These are phyloP conservation scores for Penicillium egyptiacum DNA, from an alignment of 495 filamentous ascomycete genomes.

Conservation along the genomic window DNA sequence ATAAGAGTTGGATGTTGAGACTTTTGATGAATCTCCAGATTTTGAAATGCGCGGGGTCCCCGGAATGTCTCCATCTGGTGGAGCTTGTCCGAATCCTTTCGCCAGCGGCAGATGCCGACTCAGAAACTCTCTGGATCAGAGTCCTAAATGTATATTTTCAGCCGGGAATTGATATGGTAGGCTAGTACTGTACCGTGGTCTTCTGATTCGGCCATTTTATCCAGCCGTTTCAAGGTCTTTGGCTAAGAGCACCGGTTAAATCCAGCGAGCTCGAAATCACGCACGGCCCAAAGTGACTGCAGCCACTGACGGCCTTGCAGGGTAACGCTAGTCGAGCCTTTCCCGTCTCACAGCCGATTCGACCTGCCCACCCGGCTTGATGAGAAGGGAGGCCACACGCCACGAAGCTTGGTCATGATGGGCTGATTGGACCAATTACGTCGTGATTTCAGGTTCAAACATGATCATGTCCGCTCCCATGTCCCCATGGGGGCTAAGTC, in stretches of 20 bases:
- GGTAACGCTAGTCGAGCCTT: slow-evolving; percentile 6
- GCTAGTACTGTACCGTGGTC: neutral
- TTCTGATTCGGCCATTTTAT: neutral
- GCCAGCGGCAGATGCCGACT: neutral
- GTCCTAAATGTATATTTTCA: neutral
- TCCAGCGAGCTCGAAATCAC: neutral
- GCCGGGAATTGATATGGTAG: neutral
- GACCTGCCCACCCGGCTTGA: neutral
- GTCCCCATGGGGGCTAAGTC: slow-evolving; percentile 20
- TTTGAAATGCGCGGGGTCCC: slow-evolving; percentile 15
- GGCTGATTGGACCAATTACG: slow-evolving; percentile 5
- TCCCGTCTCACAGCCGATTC: slow-evolving; percentile 5
- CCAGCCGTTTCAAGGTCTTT: neutral
- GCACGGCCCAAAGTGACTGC: slow-evolving; percentile 3
- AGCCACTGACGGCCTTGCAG: slow-evolving; percentile 3
- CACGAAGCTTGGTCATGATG: slow-evolving; percentile 13
- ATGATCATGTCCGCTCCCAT: neutral
- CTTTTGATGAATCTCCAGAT: slow-evolving; percentile 1
- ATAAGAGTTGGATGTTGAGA: neutral
- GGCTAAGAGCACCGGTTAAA: slow-evolving; percentile 6
- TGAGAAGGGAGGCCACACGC: neutral
- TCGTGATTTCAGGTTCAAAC: neutral
- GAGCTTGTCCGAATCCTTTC: neutral
- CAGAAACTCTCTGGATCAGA: neutral
- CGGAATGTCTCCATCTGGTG: slow-evolving; percentile 6